These are phyloP conservation scores for Zea luxurians DNA, from an alignment of 176 grass and related monocot species.

Conservation along the genomic window DNA sequence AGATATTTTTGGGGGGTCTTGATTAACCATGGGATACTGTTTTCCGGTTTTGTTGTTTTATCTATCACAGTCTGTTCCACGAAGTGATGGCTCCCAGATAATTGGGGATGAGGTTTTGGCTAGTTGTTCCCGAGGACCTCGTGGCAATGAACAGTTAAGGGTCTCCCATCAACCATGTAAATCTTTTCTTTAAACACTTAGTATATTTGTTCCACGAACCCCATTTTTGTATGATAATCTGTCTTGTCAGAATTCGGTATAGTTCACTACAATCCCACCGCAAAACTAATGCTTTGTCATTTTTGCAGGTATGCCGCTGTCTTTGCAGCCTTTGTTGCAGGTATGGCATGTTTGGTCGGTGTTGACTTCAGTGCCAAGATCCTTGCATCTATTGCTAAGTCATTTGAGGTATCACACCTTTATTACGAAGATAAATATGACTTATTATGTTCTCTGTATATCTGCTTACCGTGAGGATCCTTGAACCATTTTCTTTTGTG, in stretches of 20 bases:
- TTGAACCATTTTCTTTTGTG: not conserved
- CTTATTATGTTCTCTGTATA: constrained; percentile 1
- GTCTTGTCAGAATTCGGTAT: constrained; percentile 1
- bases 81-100: constrained; percentile 67
- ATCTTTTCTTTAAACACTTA: not conserved
- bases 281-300: constrained; percentile 31
- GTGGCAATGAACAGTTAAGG: constrained; percentile 79
- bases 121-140: constrained; percentile 70
- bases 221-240: not conserved
- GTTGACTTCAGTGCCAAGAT: constrained; percentile 89
- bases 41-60: constrained; percentile 26
- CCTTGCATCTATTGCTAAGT: constrained; percentile 69
- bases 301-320: constrained; percentile 76
- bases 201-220: not conserved
- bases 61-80: constrained; percentile 57
- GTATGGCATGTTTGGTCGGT: constrained; percentile 91
- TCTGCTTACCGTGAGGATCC: not conserved
- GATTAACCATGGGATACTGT: constrained; percentile 10
- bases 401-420: constrained; percentile 67
- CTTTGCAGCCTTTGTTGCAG: constrained; percentile 89
- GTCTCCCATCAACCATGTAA: constrained; percentile 27
- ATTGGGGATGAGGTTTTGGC: constrained; percentile 76
- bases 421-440: constrained; percentile 16
- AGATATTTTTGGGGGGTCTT: not conserved
- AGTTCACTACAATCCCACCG: not conserved